Base-by-base conservation (phyloP, 805 yeast species). In the Suhomyces faveliae region DNA sequence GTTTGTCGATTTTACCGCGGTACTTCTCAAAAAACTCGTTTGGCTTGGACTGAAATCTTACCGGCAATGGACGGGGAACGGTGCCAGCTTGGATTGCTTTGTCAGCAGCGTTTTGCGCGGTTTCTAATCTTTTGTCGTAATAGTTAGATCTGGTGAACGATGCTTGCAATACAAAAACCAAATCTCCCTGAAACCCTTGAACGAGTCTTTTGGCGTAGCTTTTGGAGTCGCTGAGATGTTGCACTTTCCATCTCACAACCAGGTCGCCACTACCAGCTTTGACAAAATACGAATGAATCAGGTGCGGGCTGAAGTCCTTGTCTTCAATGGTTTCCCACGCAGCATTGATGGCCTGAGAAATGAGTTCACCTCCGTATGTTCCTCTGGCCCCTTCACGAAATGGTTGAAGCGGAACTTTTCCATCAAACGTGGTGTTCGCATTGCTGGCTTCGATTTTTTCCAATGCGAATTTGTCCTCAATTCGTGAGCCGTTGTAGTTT, bases 291-390 rank as follows among this genome's bases (percentile, higher is more conserved):
- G 56, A 49, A 46, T 64, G 69, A 33, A 64, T 51, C n/a, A 63
- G 58, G 43, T 64, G 62, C 17, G 66, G 60, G 37, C 58, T 51
- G 39, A 60, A 54, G 7, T 54, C 61, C n/a, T 50, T 42, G 35
- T 54, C 65, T 3, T 45, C 44, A 4, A 64, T 55, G 21, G 64
- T 56, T 25, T 51, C 62, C 66, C 66, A 62, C 3, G 66, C 66
- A 0, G 67, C 69, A 21, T 56, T 39, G 17, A 64, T 41, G n/a
- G 55, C 55, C 47, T 63, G 68, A 15, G 56, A 50, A 10, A 62
- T 55, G 30, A 62, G 52, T 47, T 64, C 69, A 3, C 68, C 69
- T 3, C 69, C 69, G 38, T 60, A 64, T 1, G 60, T 57, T 2
- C 69, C 69, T 20, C 69, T 47, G 13, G 55, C 55, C 3, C 50